Base-by-base conservation (phyloP, 768 basidiomycete genomes). In the Calocybe cyanea region DNA sequence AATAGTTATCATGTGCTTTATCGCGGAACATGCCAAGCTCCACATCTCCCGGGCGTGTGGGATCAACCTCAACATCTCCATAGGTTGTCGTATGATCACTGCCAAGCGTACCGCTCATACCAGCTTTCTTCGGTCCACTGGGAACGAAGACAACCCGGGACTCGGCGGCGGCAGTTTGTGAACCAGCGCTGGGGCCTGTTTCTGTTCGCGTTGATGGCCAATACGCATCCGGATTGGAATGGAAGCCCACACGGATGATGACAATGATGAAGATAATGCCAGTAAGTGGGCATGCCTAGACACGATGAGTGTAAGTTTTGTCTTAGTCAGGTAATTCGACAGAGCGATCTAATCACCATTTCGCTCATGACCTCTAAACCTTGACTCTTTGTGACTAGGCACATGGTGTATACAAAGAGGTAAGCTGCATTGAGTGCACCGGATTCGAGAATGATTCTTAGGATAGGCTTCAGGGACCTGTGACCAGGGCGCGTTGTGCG, bases 281-380 rank as follows among this genome's bases (percentile, higher is more conserved):
- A n/a, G 44, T 45, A 18, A 45, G 44, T 25, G 44, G 44, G 36
- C 44, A 45, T 11, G 44, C 36, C 44, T 45, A n/a, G 31, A 32
- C 18, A 39, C 7, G 38, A 7, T 21, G 20, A 8, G 38, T 17
- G n/a, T 19, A 20, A 39, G 7, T 39, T 7, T 18, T 10, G 18
- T 11, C 10, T 11, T 8, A 9, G 7, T 37, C 36, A 37, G 14
- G 14, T 14, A 18, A 14, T 7, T 5, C 4, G 25, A 28, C 5
- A 18, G 34, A 35, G 34, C 8, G 18, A 25, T 8, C 24, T 17
- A 11, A 19, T 18, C 34, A 45, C 44, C 44, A 45, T 45, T 15
- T 45, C 44, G 15, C 44, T 45, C 44, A 45, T 45, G 14, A 45
- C 44, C 15, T 45, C 44, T 17, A 45, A 36, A 13, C 44, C 44